Conservation (phyloP, 1,284 basidiomycete genomes). For the Cutaneotrichosporon arboriforme region DNA sequence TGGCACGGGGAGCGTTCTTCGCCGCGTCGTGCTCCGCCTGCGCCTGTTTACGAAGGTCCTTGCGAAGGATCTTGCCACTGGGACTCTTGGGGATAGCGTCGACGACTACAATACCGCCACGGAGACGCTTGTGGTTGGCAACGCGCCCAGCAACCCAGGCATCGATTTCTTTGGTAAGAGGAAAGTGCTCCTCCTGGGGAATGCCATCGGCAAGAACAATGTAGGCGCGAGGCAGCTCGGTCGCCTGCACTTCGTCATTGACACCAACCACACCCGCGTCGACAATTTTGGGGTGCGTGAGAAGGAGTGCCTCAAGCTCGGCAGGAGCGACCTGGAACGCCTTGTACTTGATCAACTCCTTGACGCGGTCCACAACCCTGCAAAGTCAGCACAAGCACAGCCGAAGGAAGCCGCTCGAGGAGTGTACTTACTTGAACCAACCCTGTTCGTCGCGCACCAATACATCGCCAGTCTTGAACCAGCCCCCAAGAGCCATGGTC, state of each 20-base stretch:
- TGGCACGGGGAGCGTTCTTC: neutral
- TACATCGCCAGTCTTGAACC: constrained; percentile 82
- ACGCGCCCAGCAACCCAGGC: constrained; percentile 60
- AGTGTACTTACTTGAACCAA: constrained; percentile 50
- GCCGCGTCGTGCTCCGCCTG: constrained; percentile 24
- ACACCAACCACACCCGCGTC: constrained; percentile 69
- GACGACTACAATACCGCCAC: constrained; percentile 50
- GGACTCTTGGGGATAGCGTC: constrained; percentile 50
- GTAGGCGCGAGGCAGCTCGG: constrained; percentile 62
- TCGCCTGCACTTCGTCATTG: constrained; percentile 57
- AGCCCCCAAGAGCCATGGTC: constrained; percentile 50
- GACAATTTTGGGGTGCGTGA: constrained; percentile 64
- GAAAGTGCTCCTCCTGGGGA: constrained; percentile 32
- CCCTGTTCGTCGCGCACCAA: constrained; percentile 58
- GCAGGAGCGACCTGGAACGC: constrained; percentile 66
- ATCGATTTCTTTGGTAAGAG: constrained; percentile 54
- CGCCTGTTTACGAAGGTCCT: constrained; percentile 32
- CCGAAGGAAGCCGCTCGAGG: constrained; percentile 46
- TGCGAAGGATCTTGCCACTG: constrained; percentile 41
- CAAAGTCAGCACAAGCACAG: constrained; percentile 30
- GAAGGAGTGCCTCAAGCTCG: constrained; percentile 67
- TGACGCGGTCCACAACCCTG: constrained; percentile 52
- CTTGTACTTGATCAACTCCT: constrained; percentile 76
- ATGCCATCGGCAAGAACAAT: constrained; percentile 57
- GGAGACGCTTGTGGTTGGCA: constrained; percentile 49